Base-by-base conservation (phyloP, 225 moss, liverwort and hornwort species). In the Physcomitrellopsis africana region DNA sequence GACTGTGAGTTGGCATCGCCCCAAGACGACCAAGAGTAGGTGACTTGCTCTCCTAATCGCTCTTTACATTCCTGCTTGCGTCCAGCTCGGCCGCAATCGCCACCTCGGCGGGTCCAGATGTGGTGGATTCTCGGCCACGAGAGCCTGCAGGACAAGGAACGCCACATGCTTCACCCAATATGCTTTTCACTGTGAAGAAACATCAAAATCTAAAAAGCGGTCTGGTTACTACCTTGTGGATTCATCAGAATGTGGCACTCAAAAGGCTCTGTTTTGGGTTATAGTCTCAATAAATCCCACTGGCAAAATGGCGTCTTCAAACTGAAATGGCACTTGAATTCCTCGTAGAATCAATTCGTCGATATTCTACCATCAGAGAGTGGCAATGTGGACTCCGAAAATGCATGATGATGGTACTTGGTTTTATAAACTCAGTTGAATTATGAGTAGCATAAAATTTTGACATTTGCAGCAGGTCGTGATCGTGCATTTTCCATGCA, bases 81-180 rank as follows among this genome's bases (percentile, higher is more conserved):
- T 80, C 73, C 69, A 69, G 58, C 60, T 73, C 37, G 65, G 26
- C 27, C 69, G 65, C 53, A 13, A 51, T 47, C 47, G 77, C 74
- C 77, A 84, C 66, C 74, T 81, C 56, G 24, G 77, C 77, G 45
- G 47, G 37, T 59, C 55, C 69, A 66, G 44, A 63, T 70, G 66
- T 77, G 74, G 69, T 65, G 29, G 65, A 73, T 73, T 65, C 3
- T 43, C 14, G 60, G 77, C 80, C 68, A 68, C 76, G 20, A 29
- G 44, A 58, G 37, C 53, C 53, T 29, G 22, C 12, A 24, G 57
- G 26, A 41, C 13, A 24, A 63, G 24, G 64, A 32, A 60, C 20
- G 60, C 75, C 68, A 79, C 63, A 68, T 72, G 17, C 75, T 11
- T n/a, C 29, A 54, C 32, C 16, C 37, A 24, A 5, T 70, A 65